phyloP scores from a whole-genome alignment of 2,329 filamentous ascomycete genomes.

The Alternaria sp. region DNA sequence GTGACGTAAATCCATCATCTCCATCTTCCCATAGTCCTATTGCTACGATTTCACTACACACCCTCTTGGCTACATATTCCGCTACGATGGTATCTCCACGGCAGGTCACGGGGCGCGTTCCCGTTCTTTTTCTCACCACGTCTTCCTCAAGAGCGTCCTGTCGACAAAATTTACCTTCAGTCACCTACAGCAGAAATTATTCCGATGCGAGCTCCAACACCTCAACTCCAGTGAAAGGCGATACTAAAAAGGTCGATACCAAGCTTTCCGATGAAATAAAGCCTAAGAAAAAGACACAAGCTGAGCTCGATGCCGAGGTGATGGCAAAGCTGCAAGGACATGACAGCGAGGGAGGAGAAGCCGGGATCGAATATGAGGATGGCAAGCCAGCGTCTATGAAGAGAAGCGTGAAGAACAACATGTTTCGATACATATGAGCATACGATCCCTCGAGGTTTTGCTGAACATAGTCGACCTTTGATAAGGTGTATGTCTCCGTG shows the following conservation, averaged over 20 bases:
- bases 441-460: background rate
- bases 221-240: background rate
- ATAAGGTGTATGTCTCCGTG: background rate
- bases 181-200: background rate
- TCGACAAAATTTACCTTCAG: background rate
- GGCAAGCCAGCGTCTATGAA: constrained; percentile 76
- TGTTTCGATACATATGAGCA: constrained; percentile 73
- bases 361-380: constrained; percentile 77
- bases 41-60: background rate
- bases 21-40: background rate
- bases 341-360: constrained; percentile 72
- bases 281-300: constrained; percentile 60
- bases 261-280: constrained; percentile 21
- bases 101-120: background rate
- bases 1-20: constrained; percentile 27
- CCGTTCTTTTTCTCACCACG: background rate
- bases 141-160: background rate
- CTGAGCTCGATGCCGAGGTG: constrained; percentile 72
- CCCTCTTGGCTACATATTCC: background rate
- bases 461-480: background rate
- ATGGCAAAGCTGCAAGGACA: constrained; percentile 69
- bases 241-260: constrained; percentile 14
- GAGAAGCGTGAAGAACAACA: constrained; percentile 74
- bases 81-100: background rate
- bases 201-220: constrained; percentile 6